Percentiles rank a stretch among this genome's conserved stretches.
Conservation (phyloP, 176 grass and related monocot species). For the Oryza punctata region DNA sequence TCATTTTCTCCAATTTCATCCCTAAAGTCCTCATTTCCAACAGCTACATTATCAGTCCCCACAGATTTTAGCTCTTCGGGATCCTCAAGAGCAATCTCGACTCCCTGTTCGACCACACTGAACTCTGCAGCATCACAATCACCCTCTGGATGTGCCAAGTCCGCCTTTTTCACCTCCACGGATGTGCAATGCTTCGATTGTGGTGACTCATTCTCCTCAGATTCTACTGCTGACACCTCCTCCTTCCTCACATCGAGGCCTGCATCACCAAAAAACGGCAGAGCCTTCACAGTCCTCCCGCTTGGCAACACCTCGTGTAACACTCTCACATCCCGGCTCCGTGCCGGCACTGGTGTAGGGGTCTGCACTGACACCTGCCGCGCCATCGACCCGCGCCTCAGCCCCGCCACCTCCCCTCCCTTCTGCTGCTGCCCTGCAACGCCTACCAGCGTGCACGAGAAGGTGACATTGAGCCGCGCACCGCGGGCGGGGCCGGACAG, state of each 20-base stretch:
- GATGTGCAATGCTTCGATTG: constrained; percentile 77
- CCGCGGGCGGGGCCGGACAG: constrained; percentile 77
- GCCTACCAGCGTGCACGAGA: constrained; percentile 58
- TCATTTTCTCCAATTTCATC: constrained; percentile 8
- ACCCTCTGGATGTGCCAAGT: constrained; percentile 9
- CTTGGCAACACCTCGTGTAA: constrained; percentile 76
- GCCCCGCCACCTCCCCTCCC: constrained; percentile 38
- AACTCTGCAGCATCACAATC: constrained; percentile 51
- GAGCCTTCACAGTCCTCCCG: constrained; percentile 51
- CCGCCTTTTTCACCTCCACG: constrained; percentile 49
- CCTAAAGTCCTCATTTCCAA: constrained; percentile 4
- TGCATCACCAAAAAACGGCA: constrained; percentile 20
- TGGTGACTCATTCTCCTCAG: constrained; percentile 50
- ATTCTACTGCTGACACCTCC: constrained; percentile 7
- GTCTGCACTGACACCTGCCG: constrained; percentile 40
- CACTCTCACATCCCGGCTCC: constrained; percentile 71
- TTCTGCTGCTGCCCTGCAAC: constrained; percentile 38
- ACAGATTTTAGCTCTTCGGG: constrained; percentile 32
- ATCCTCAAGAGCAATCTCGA: constrained; percentile 58
- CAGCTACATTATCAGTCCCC: constrained; percentile 25
- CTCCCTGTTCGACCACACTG: constrained; percentile 69
- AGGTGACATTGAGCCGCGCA: constrained; percentile 81
- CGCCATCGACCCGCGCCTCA: constrained; percentile 38
- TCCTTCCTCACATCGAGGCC: constrained; percentile 37
- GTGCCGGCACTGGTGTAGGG: constrained; percentile 37